Evolutionary conservation across 306 rosid genomes (phyloP), one percentile per base, ranked within the genome.

Genomic region (Malus asiatica): DNA sequence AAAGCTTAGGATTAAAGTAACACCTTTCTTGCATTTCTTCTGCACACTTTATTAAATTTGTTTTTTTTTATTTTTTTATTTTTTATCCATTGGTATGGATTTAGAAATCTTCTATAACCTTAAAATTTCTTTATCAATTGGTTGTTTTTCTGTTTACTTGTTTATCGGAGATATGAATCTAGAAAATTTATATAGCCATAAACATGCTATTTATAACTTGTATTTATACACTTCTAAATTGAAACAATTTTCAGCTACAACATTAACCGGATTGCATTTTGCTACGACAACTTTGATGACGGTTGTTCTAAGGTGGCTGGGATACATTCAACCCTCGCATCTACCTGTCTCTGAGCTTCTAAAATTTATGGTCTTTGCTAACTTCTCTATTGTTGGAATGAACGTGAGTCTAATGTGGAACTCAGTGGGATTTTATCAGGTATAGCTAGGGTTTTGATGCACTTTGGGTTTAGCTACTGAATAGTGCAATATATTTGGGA

Each of bases 341-440:
- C 88, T 93, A 32, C 98, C 97, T 16, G 27, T 91, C n/a, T 5
- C 87, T 12, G 98, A 93, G 46, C 96, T 93, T 82, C 80, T 91
- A 57, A 93, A 88, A 79, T 93, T 93, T 87, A 90, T 93, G 64
- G 18, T 93, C 58, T 91, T 91, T 77, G 96, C 98, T 40, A 93
- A 93, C 84, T 91, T 93, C 86, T 93, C 97, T 20, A 83, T 93
- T 72, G 96, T 93, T 83, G 97, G 98, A 81, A 91, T 91, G 97
- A 93, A 93, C 35, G 89, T 93, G 73, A 93, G 97, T 83, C 87
- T 93, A 76, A 93, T 93, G 98, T 93, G 92, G 98, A 93, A 93
- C 83, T 91, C 97, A 19, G 98, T 93, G 81, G 98, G 97, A 85
- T 93, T 91, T 89, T 89, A 93, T 84, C 97, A 93, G 90, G 98